A percentile compares a stretch with the other conserved stretches of the same genome.
These are phyloP conservation scores for Fusarium citri DNA, from an alignment of 2,329 filamentous ascomycete species.

Conservation along the genomic window DNA sequence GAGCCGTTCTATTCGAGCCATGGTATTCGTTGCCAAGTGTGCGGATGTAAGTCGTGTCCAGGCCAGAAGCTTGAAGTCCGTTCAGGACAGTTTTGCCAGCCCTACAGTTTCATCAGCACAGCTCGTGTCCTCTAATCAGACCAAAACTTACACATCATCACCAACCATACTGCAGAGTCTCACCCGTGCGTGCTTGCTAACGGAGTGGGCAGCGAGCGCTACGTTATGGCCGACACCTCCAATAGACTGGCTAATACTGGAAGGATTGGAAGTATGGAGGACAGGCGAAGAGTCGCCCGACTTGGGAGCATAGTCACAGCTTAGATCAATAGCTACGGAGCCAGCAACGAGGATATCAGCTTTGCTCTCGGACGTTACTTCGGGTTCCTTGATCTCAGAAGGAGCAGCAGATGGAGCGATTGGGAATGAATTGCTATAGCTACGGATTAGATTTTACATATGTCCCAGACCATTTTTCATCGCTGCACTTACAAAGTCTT, in stretches of 20 bases:
- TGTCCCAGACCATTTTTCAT: slow-evolving; percentile 33
- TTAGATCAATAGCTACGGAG: slow-evolving; percentile 88
- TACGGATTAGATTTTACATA: slow-evolving; percentile 51
- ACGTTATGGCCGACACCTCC: slow-evolving; percentile 96
- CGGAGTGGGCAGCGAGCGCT: slow-evolving; percentile 81
- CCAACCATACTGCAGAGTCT: slow-evolving; percentile 84
- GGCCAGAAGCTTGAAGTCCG: slow-evolving; percentile 71
- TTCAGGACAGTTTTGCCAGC: slow-evolving; percentile 80
- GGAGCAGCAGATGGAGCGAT: slow-evolving; percentile 29
- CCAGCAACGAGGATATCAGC: slow-evolving; percentile 86
- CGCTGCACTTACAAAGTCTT: slow-evolving; percentile 54
- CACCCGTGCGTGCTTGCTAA: slow-evolving; percentile 70
- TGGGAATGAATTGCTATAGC: slow-evolving; percentile 48
- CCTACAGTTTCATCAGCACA: slow-evolving; percentile 51
- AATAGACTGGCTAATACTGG: slow-evolving; percentile 81
- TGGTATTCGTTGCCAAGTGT: slow-evolving; percentile 61
- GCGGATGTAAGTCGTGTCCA: slow-evolving; percentile 73
- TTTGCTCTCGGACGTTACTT: slow-evolving; percentile 37
- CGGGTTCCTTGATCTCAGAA: slow-evolving; percentile 25
- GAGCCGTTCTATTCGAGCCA: slow-evolving; percentile 77
- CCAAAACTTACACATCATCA: slow-evolving; percentile 72
- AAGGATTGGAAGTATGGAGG: slow-evolving; percentile 86
- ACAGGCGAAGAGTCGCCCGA: slow-evolving; percentile 56
- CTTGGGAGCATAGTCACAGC: slow-evolving; percentile 75
- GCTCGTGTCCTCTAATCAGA: background rate